Conservation (phyloP, 2,329 filamentous ascomycete species). For the Aspergillus brasiliensis region DNA sequence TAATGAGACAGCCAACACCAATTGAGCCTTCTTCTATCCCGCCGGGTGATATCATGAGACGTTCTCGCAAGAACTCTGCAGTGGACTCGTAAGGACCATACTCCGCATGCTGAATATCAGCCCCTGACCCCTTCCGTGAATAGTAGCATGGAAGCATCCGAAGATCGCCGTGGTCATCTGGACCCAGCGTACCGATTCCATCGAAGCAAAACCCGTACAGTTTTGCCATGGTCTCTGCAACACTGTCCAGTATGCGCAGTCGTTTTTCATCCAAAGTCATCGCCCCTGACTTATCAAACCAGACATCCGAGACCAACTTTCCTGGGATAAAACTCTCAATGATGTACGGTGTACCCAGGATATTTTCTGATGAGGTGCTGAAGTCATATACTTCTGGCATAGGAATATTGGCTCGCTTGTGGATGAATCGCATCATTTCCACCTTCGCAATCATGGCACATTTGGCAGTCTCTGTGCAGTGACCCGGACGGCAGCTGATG, state of each 20-base stretch:
- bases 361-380: not conserved
- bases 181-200: not conserved
- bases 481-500: not conserved
- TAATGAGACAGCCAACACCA: not conserved
- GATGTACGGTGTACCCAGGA: not conserved
- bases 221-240: slow-evolving; percentile 5
- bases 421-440: slow-evolving; percentile 3
- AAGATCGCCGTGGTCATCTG: not conserved
- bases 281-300: not conserved
- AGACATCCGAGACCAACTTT: not conserved
- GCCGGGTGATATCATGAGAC: not conserved
- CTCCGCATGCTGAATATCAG: not conserved
- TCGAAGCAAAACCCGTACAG: not conserved
- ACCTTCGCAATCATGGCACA: not conserved
- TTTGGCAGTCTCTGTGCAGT: not conserved
- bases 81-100: not conserved
- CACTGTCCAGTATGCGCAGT: not conserved
- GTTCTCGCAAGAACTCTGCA: not conserved
- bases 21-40: not conserved
- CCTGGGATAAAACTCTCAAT: not conserved
- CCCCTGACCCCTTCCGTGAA: not conserved
- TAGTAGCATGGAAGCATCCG: not conserved
- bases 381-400: slow-evolving; percentile 3
- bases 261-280: not conserved
- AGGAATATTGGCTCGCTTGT: not conserved